phyloP scores from a whole-genome alignment of 108 stramenopile genomes.

The Schizochytrium sp. region DNA sequence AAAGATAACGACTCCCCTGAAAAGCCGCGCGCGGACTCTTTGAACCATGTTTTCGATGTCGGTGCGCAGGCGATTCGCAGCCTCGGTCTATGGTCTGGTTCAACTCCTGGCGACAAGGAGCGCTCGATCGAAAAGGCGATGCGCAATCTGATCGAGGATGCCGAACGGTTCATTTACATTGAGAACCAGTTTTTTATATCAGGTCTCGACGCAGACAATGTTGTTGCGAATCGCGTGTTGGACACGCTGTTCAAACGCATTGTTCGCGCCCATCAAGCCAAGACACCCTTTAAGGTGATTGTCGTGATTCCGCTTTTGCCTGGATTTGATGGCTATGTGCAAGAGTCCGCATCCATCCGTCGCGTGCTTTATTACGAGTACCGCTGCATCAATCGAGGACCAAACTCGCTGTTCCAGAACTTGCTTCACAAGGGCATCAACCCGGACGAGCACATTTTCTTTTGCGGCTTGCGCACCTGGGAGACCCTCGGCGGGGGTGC shows the following conservation, averaged over 20 bases:
- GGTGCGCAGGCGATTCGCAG: neutral
- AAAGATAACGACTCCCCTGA: too few species aligned
- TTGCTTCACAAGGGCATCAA: neutral
- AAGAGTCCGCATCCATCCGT: neutral
- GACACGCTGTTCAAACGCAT: neutral
- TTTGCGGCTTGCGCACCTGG: neutral
- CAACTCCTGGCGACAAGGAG: neutral
- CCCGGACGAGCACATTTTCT: neutral
- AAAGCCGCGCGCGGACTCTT: neutral
- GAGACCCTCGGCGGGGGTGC: neutral
- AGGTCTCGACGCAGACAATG: neutral
- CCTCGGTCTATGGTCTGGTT: neutral
- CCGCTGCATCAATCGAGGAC: neutral
- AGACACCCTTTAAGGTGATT: neutral
- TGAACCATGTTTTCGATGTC: neutral
- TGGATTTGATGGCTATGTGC: neutral
- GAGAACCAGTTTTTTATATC: conserved; percentile 27
- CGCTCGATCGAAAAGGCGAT: neutral
- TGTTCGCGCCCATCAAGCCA: neutral
- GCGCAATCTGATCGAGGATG: conserved; percentile 9
- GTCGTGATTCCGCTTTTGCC: neutral
- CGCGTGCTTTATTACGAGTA: neutral
- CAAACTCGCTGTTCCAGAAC: neutral
- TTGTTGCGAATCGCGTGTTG: neutral
- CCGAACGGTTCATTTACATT: conserved; percentile 18